Percentiles rank a stretch among this genome's conserved stretches.
Evolutionary conservation across 73 alveolate species (phyloP).

Genomic region (Symbiodinium pilosum): DNA sequence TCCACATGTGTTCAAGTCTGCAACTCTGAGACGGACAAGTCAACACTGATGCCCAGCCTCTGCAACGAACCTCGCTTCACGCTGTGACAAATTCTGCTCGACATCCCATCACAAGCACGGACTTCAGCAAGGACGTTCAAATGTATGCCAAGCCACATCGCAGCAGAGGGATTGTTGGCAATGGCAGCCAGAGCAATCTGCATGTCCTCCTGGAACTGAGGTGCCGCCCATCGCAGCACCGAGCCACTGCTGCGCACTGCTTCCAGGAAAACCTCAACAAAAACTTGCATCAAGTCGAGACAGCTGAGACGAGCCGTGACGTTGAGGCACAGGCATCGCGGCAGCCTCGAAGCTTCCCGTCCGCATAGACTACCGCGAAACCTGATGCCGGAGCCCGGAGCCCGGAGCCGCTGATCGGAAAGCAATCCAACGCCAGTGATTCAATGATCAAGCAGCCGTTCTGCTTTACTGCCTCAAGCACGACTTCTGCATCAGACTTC

Average conservation of each 20-base stretch:
- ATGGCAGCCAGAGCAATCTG: slow-evolving; percentile 63
- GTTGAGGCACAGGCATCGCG: slow-evolving; percentile 10
- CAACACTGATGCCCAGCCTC: neutral
- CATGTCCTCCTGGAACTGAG: slow-evolving; percentile 21
- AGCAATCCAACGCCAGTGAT: too few species aligned
- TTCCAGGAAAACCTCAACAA: slow-evolving; percentile 39
- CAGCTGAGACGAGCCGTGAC: neutral
- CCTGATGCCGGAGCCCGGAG: too few species aligned
- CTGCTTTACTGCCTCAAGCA: slow-evolving; percentile 57
- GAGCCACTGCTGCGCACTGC: slow-evolving; percentile 87
- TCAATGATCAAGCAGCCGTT: slow-evolving; percentile 26
- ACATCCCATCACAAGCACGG: too few species aligned
- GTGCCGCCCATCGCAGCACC: slow-evolving; percentile 79
- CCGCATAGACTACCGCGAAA: slow-evolving; percentile 64
- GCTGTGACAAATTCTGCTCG: too few species aligned
- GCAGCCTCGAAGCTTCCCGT: slow-evolving; percentile 40
- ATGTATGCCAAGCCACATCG: slow-evolving; percentile 20
- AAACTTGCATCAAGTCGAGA: neutral
- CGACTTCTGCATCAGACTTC: slow-evolving; percentile 82
- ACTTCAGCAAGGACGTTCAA: too few species aligned
- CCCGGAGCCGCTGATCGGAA: too few species aligned
- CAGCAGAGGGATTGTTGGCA: slow-evolving; percentile 69
- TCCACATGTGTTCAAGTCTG: neutral
- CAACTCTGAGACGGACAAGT: neutral
- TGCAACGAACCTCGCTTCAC: slow-evolving; percentile 10